Evolutionary conservation across 2,329 filamentous ascomycete species (phyloP), one percentile per base, ranked within the genome.

Genomic region (Allantophomopsis cytisporea): DNA sequence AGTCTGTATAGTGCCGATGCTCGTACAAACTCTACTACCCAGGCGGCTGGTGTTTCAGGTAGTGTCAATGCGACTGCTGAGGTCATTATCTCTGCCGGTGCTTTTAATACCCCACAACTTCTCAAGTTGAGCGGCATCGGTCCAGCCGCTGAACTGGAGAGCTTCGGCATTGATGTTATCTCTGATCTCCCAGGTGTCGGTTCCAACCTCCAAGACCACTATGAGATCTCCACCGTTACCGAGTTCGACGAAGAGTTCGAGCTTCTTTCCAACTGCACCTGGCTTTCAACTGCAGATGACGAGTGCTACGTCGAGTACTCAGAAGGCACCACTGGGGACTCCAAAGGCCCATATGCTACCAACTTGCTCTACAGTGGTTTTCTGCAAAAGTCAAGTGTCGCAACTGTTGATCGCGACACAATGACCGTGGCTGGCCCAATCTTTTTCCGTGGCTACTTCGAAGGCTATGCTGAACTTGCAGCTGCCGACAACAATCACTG

Each of bases 171-270:
- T 43, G 54, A 60, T 2, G 59, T 75, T 5, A 47, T 76, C 30
- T 55, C 58, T 3, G 63, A 80, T 49, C 61, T 75, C 1, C 74
- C 73, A 0, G 41, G 41, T 16, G 74, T 82, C n/a, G 76, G 76
- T 33, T 64, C 60, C 28, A 76, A 78, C 54, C 59, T 77, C 2
- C 62, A 69, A 49, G 71, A 78, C 51, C 67, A 68, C 43, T 69
- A 69, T 51, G 68, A 67, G 50, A 60, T 68, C 37, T 55, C 58
- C 17, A 38, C 34, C 13, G 56, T 68, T 14, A 53, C 63, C 31
- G 66, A 61, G 23, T 58, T 65, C 17, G 42, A 50, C 4, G 60
- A 55, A 3, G 55, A 61, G 43, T 63, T 60, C 46, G 53, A 50
- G 5, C 45, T 57, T 14, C 50, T 58, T 18, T 41, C 53, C 3